Conservation (phyloP, 2,329 filamentous ascomycete species). For the Periglandula ipomoeae region DNA sequence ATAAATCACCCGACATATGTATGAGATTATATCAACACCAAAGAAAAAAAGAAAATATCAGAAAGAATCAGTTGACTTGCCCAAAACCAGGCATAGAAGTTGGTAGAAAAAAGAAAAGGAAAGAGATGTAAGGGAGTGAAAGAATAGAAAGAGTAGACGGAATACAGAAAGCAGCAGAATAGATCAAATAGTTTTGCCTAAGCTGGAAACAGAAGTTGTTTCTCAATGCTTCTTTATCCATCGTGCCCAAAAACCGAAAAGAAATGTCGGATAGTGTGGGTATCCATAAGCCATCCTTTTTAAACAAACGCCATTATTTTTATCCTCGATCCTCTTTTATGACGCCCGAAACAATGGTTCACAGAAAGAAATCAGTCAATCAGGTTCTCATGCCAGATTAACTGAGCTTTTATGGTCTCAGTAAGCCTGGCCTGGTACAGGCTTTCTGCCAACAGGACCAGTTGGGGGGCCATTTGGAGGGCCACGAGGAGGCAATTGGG, state of each 20-base stretch:
- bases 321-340: slow-evolving; percentile 12
- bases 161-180: background rate
- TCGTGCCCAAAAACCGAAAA: background rate
- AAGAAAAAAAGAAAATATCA: slow-evolving; percentile 15
- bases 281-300: slow-evolving; percentile 13
- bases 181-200: slow-evolving; percentile 7
- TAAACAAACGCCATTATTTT: slow-evolving; percentile 22
- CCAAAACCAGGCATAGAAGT: background rate
- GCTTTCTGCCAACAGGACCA: slow-evolving; percentile 42
- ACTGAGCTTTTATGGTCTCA: slow-evolving; percentile 15
- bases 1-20: slow-evolving; percentile 3
- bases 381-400: background rate
- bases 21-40: slow-evolving; percentile 5
- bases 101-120: slow-evolving; percentile 13
- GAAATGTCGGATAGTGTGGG: slow-evolving; percentile 5
- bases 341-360: slow-evolving; percentile 9
- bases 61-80: background rate
- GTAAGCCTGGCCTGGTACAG: slow-evolving; percentile 46
- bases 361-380: slow-evolving; percentile 9
- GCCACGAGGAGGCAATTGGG: slow-evolving; percentile 20
- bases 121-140: background rate
- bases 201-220: background rate
- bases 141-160: background rate
- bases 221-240: background rate
- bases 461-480: slow-evolving; percentile 30